phyloP scores from a whole-genome alignment of 2,329 filamentous ascomycete species.

The Dothideomycetes sp. region DNA sequence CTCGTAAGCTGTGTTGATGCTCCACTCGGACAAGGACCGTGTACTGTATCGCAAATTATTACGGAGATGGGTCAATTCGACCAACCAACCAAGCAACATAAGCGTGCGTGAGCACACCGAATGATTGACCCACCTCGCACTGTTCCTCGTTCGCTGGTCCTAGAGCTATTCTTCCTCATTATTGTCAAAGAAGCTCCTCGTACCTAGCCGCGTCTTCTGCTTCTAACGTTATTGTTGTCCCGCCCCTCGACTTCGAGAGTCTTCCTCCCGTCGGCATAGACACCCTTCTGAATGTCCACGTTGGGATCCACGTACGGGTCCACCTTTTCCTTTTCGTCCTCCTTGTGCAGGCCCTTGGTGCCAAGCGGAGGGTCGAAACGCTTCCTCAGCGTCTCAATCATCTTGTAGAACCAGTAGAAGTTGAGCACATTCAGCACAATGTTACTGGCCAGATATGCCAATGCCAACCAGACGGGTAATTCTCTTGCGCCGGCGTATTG shows the following conservation, averaged over 20 bases:
- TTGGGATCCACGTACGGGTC: constrained; percentile 13
- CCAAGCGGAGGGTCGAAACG: constrained; percentile 53
- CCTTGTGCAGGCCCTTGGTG: constrained; percentile 25
- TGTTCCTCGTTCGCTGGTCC: too few species aligned
- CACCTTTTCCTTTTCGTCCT: constrained; percentile 12
- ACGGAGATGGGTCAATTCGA: too few species aligned
- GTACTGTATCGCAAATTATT: too few species aligned
- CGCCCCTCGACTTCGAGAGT: constrained; percentile 14
- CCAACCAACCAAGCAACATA: too few species aligned
- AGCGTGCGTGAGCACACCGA: too few species aligned
- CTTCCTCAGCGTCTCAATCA: constrained; percentile 69
- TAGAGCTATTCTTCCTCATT: neutral
- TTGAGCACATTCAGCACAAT: constrained; percentile 64
- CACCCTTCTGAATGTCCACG: constrained; percentile 12
- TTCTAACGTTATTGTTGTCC: constrained; percentile 5
- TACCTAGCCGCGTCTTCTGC: constrained; percentile 3
- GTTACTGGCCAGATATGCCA: constrained; percentile 59
- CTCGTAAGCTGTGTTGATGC: too few species aligned
- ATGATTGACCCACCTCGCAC: too few species aligned
- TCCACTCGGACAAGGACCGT: too few species aligned
- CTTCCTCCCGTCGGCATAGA: constrained; percentile 16
- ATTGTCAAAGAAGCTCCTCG: neutral
- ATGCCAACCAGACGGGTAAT: constrained; percentile 60
- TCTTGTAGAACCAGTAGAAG: constrained; percentile 78
- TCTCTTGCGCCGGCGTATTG: constrained; percentile 31